Evolutionary conservation across 495 filamentous ascomycete genomes (phyloP), one percentile per base, ranked within the genome.

Genomic region (Trichocladium uniseriatum): DNA sequence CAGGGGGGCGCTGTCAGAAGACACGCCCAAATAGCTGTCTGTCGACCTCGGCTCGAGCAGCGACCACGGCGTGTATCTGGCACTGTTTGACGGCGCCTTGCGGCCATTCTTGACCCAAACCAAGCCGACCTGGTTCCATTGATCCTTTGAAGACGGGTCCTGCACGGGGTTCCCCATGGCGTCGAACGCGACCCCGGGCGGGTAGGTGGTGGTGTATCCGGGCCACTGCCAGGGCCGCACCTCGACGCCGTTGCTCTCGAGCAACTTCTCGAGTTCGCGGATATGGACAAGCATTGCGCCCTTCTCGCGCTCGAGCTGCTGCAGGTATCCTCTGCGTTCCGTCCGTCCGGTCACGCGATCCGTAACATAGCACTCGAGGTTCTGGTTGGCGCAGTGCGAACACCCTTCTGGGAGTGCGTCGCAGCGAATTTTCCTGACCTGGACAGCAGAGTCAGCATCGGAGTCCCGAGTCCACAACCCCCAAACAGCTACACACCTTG

Each of bases 311-410:
- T 84, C 78, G 11, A 86, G 65, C 49, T 76, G 69, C 59, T 85
- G 80, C 47, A 85, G 66, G 55, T 87, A 83, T 8, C 89, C 88
- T 45, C 89, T 78, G n/a, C 77, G 76, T 24, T 79, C 80, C 13
- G 89, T 85, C 48, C 84, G 80, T 21, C 85, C 85, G n/a, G 86
- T 90, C 54, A 92, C 87, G 24, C 85, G 79, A 63, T 95, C 89
- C 13, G 88, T 94, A 9, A 88, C 85, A 57, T 78, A 78, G 66
- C 89, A 95, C 49, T 81, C 76, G 43, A 80, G 76, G 52, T 79
- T 79, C 46, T 80, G 80, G 61, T 81, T 78, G 51, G 78, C 67
- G 65, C 88, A 94, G 51, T 83, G 79, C 51, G 78, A 79, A 59
- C 88, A 94, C 38, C 87, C 86, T 40, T 79, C 78, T 24, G 77